Evolutionary conservation across 2,329 filamentous ascomycete species (phyloP).

Genomic region (Verruconis gallopava): DNA sequence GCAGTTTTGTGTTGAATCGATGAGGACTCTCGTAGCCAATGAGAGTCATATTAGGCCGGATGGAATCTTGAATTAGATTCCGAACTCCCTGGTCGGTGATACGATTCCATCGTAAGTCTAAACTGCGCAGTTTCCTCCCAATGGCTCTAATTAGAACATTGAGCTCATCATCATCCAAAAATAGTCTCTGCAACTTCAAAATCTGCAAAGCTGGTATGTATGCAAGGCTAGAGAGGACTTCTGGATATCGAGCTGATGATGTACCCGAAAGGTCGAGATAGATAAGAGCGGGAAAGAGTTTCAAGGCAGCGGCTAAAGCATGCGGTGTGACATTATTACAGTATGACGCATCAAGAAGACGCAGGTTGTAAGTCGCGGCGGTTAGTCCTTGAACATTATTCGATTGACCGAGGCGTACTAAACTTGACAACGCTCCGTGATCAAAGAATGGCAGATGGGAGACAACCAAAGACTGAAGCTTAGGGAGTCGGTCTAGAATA

Average conservation of each 20-base stretch:
- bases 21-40: constrained; percentile 15
- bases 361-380: constrained; percentile 30
- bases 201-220: constrained; percentile 40
- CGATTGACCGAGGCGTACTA: constrained; percentile 26
- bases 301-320: constrained; percentile 38
- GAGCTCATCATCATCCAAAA: constrained; percentile 40
- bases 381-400: background rate
- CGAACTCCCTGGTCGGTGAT: constrained; percentile 43
- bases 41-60: constrained; percentile 19
- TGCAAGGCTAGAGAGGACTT: constrained; percentile 35
- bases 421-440: constrained; percentile 40
- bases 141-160: constrained; percentile 40
- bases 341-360: constrained; percentile 42
- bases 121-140: constrained; percentile 37
- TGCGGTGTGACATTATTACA: constrained; percentile 46
- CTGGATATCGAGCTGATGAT: constrained; percentile 33
- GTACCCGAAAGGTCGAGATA: constrained; percentile 48
- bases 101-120: constrained; percentile 45
- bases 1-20: constrained; percentile 2
- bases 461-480: constrained; percentile 46
- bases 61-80: constrained; percentile 38
- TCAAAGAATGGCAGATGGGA: constrained; percentile 45
- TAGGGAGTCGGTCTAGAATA: constrained; percentile 43
- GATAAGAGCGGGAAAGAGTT: constrained; percentile 40
- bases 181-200: constrained; percentile 41